Evolutionary conservation across 2,329 filamentous ascomycete genomes (phyloP), one percentile per base, ranked within the genome.

Genomic region (Ilyonectria destructans): DNA sequence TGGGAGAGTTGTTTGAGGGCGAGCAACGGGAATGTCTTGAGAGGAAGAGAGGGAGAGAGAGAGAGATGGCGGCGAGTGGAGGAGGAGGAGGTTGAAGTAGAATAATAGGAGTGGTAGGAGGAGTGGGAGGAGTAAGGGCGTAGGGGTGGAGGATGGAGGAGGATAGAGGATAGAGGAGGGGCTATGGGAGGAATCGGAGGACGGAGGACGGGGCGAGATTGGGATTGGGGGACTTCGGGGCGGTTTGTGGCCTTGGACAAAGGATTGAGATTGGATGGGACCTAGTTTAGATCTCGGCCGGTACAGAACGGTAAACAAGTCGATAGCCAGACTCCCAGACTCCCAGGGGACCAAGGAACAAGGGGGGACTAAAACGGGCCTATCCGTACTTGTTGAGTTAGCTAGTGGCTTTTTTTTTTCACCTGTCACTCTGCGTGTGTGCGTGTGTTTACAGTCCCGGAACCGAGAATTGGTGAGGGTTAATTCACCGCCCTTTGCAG

Each of bases 1-100:
- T 85, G 77, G 73, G 72, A 62, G 58, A 61, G 58, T 23, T 61
- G 62, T 57, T 58, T 48, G 58, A 43, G 31, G 48, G 49, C 46
- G 23, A 52, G n/a, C 21, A 35, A 26, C 17, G 62, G 23, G 6
- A 29, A 56, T 57, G 56, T 59, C 37, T 70, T 58, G 52, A 62
- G 71, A 49, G 58, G 65, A 64, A 40, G 43, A 57, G 40, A 31
- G 26, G 26, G 26, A 26, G 26, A 26, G 26, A 5, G 26, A 6
- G 65, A 61, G 33, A 56, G 59, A 52, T 65, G 60, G 67, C 61
- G 64, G 55, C 58, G 59, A 58, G 35, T 45, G 57, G n/a, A n/a
- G n/a, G 67, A 65, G 17, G 65, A 43, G 51, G 51, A 56, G 31
- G 43, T 21, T 64, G 66, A 63, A 67, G 65, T 69, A 65, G 69